Evolutionary conservation across 257 asterid species (phyloP).

Genomic region (Paulownia fortunei): DNA sequence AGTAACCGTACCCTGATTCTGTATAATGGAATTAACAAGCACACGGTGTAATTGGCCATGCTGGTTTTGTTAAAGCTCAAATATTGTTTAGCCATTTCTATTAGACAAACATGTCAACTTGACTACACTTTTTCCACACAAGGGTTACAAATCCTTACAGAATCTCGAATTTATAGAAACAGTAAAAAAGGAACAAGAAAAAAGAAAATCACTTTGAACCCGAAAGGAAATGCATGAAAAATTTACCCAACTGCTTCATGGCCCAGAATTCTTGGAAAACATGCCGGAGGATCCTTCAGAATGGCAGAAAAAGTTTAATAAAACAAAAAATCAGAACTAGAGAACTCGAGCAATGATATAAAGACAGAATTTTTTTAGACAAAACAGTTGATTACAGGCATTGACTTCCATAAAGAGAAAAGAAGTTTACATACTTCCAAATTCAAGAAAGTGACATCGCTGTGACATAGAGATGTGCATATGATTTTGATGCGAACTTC

Average conservation of each 20-base stretch:
- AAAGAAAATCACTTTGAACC: background rate
- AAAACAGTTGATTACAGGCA: background rate
- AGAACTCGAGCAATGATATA: too few species aligned
- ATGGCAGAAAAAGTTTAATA: background rate
- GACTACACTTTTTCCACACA: too few species aligned
- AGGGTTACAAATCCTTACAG: too few species aligned
- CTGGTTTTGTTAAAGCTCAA: too few species aligned
- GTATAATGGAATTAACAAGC: too few species aligned
- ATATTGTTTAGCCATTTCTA: too few species aligned
- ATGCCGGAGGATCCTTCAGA: slow-evolving; percentile 56
- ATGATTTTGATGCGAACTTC: slow-evolving; percentile 76
- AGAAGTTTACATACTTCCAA: slow-evolving; percentile 38
- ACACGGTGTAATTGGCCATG: too few species aligned
- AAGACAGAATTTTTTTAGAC: background rate
- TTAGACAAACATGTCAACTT: too few species aligned
- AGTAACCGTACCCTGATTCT: too few species aligned
- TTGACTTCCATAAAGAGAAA: background rate
- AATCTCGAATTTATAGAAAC: too few species aligned
- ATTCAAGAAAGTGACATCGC: slow-evolving; percentile 63
- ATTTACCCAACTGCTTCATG: slow-evolving; percentile 79
- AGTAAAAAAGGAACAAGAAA: background rate
- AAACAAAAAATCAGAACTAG: background rate
- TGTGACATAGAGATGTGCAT: slow-evolving; percentile 70
- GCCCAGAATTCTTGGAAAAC: slow-evolving; percentile 68
- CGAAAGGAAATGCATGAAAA: background rate